Evolutionary conservation across 352 stramenopile species (phyloP).

Genomic region (Phytophthora chlamydospora): DNA sequence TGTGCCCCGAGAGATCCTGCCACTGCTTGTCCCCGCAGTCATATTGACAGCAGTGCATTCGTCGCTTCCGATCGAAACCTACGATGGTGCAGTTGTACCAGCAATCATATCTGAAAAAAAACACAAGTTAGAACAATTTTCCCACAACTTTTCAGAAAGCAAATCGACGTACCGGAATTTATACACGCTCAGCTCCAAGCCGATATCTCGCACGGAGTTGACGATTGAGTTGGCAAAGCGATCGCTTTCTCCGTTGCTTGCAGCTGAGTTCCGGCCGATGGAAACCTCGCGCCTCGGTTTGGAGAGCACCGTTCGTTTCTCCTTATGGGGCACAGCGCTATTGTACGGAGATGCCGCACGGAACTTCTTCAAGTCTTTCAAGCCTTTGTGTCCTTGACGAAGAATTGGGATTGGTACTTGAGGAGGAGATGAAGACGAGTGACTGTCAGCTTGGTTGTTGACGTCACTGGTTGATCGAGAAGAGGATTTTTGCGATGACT

Average conservation of each 20-base stretch:
- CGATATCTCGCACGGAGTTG: slow-evolving; percentile 70
- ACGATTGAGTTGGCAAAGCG: slow-evolving; percentile 24
- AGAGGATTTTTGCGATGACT: background rate
- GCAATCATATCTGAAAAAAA: slow-evolving; percentile 64
- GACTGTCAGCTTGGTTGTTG: slow-evolving; percentile 29
- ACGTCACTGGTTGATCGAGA: slow-evolving; percentile 6
- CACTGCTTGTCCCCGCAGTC: slow-evolving; percentile 87
- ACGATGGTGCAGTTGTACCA: slow-evolving; percentile 85
- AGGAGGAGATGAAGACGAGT: background rate
- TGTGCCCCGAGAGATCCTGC: slow-evolving; percentile 60
- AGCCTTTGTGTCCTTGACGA: slow-evolving; percentile 65
- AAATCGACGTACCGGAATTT: slow-evolving; percentile 53
- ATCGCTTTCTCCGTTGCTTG: slow-evolving; percentile 3
- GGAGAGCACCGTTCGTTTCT: slow-evolving; percentile 20
- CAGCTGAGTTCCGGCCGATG: slow-evolving; percentile 1
- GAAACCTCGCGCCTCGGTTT: slow-evolving; percentile 16
- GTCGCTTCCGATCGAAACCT: slow-evolving; percentile 71
- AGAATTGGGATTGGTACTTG: slow-evolving; percentile 47
- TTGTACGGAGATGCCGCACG: slow-evolving; percentile 66
- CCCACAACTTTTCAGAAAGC: background rate
- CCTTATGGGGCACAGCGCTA: slow-evolving; percentile 31
- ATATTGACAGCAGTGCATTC: slow-evolving; percentile 81
- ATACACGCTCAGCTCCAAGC: slow-evolving; percentile 66
- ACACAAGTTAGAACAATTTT: background rate
- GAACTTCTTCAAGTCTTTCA: slow-evolving; percentile 71